Conservation (phyloP, 75 land plant species). For the Adiantum capillusveneris region DNA sequence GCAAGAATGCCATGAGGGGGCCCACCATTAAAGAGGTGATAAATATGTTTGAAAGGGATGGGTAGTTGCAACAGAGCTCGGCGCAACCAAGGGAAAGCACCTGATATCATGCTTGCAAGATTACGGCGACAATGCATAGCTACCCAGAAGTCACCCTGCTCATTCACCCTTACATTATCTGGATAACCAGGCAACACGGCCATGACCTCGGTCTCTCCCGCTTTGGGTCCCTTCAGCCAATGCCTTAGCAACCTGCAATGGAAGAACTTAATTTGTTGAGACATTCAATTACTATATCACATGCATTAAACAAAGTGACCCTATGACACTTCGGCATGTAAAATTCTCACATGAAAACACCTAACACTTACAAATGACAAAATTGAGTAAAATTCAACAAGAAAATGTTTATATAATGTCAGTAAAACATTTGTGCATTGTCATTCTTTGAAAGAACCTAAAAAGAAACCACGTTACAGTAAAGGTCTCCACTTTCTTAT, state of each 20-base stretch:
- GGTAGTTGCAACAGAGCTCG: slow-evolving; percentile 52
- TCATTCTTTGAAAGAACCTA: too few species aligned
- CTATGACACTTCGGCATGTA: too few species aligned
- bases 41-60: slow-evolving; percentile 35
- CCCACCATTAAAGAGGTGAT: slow-evolving; percentile 26
- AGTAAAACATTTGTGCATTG: too few species aligned
- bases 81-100: slow-evolving; percentile 33
- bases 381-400: too few species aligned
- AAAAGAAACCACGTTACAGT: too few species aligned
- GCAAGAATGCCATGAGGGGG: slow-evolving; percentile 41
- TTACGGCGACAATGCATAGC: slow-evolving; percentile 63
- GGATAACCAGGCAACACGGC: slow-evolving; percentile 81
- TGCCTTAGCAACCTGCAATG: slow-evolving; percentile 44
- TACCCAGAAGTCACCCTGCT: slow-evolving; percentile 89
- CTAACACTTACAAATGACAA: too few species aligned
- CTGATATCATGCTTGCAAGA: slow-evolving; percentile 7
- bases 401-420: too few species aligned
- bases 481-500: too few species aligned
- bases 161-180: slow-evolving; percentile 72
- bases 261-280: too few species aligned
- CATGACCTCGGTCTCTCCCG: slow-evolving; percentile 60
- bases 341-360: too few species aligned
- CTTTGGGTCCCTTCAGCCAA: slow-evolving; percentile 87
- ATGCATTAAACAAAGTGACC: too few species aligned
- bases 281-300: too few species aligned